A percentile compares a stretch with the other conserved stretches of the same genome.
These are phyloP conservation scores for Neurospora sp. DNA, from an alignment of 495 filamentous ascomycete genomes.

Conservation along the genomic window DNA sequence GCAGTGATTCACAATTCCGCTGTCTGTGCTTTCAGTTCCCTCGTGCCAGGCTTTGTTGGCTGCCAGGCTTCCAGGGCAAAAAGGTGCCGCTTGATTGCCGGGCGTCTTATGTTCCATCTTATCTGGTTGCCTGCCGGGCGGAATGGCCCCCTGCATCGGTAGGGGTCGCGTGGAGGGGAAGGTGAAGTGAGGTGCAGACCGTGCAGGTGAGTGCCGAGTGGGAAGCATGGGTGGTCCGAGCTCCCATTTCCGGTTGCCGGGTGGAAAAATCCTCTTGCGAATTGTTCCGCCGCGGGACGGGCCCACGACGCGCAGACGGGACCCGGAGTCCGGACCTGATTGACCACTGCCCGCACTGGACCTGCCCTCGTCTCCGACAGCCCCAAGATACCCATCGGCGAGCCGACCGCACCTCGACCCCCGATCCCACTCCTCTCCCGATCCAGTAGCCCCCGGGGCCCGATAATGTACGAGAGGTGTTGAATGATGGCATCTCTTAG, in stretches of 20 bases:
- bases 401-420: not conserved
- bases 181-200: not conserved
- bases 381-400: not conserved
- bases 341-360: not conserved
- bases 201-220: not conserved
- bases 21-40: not conserved
- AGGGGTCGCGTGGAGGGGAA: not conserved
- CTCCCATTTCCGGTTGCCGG: not conserved
- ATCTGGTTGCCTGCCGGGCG: constrained; percentile 3
- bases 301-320: not conserved
- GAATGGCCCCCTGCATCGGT: not conserved
- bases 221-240: not conserved
- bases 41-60: not conserved
- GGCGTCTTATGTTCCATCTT: not conserved
- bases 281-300: constrained; percentile 13
- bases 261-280: constrained; percentile 19
- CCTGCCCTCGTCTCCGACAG: not conserved
- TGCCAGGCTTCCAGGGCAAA: not conserved
- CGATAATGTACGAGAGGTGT: constrained; percentile 13
- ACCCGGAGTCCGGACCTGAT: not conserved
- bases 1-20: not conserved
- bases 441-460: constrained; percentile 12
- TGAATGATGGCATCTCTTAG: constrained; percentile 23
- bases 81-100: constrained; percentile 5
- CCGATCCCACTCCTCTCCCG: constrained; percentile 10